Base-by-base conservation (phyloP, 139 green algal species). In the Nannochloris sp. region DNA sequence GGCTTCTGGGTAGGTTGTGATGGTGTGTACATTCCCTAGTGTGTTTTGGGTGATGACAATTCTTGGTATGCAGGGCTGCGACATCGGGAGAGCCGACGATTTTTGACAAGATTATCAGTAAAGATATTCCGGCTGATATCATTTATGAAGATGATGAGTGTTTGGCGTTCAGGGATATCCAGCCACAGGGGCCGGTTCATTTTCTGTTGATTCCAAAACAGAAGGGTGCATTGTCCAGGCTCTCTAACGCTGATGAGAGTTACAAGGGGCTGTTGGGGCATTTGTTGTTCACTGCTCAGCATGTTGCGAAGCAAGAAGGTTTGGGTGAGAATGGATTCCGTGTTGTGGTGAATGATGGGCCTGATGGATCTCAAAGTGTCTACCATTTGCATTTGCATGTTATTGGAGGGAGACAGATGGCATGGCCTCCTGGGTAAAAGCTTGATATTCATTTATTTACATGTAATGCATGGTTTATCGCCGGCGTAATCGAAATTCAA, bases 61-160 rank as follows among this genome's bases (percentile, higher is more conserved):
- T 23, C 11, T 53, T 9, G 12, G 20, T 16, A 26, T 26, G 45
- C 45, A 68, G 71, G 13, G 67, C 59, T 51, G 66, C 60, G 6
- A 66, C 74, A 33, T 67, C 20, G 3, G 68, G 66, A 6, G 73
- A 64, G 5, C 84, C 86, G 4, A 97, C 91, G 25, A 89, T 96
- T 48, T 98, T 98, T 59, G 92, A 98, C 70, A 97, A 97, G 72
- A 97, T 98, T 36, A 80, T 97, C 14, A 40, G 60, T 46, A 95
- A 95, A 75, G 68, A 94, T 51, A 92, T 95, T 28, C 85, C 84
- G 8, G 80, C 88, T 13, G 84, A 78, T 44, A 81, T 97, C 56
- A 86, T 98, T n/a, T 97, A 95, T 62, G 91, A 98, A 72, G 92
- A 97, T 51, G 90, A 97, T 20, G 53, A 91, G 57, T 79, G 73